phyloP scores from a whole-genome alignment of 2,329 filamentous ascomycete species.

The Fusarium agapanthi region DNA sequence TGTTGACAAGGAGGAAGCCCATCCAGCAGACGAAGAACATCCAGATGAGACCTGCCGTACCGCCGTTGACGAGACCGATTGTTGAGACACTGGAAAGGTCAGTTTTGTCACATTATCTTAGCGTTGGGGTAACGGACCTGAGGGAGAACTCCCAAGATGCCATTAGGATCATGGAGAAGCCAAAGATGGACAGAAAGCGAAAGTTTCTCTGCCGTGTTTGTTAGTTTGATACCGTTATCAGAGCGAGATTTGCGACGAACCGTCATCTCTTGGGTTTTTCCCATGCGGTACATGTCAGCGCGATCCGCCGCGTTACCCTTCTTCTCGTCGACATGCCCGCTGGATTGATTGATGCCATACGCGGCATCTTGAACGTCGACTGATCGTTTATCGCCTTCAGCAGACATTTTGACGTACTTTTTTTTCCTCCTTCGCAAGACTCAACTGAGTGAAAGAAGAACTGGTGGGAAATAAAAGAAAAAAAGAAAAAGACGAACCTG shows the following conservation, averaged over 20 bases:
- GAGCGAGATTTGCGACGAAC: not conserved
- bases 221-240: not conserved
- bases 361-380: not conserved
- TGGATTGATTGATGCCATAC: not conserved
- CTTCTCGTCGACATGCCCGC: constrained; percentile 27
- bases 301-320: constrained; percentile 34
- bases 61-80: constrained; percentile 51
- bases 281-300: constrained; percentile 39
- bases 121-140: constrained; percentile 33
- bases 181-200: constrained; percentile 56
- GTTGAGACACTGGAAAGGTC: constrained; percentile 19
- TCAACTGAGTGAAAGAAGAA: too few species aligned
- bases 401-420: constrained; percentile 16
- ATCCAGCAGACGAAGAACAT: constrained; percentile 52
- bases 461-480: not conserved
- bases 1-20: constrained; percentile 50
- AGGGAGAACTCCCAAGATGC: constrained; percentile 56
- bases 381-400: constrained; percentile 14
- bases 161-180: constrained; percentile 57
- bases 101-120: not conserved
- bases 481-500: not conserved
- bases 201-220: constrained; percentile 50
- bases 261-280: constrained; percentile 36
- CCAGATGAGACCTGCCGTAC: constrained; percentile 57
- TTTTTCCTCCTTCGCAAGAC: too few species aligned